Evolutionary conservation across 192 early-diverging fungal genomes (phyloP), one percentile per base, ranked within the genome.

Genomic region (Coemansia sp.): DNA sequence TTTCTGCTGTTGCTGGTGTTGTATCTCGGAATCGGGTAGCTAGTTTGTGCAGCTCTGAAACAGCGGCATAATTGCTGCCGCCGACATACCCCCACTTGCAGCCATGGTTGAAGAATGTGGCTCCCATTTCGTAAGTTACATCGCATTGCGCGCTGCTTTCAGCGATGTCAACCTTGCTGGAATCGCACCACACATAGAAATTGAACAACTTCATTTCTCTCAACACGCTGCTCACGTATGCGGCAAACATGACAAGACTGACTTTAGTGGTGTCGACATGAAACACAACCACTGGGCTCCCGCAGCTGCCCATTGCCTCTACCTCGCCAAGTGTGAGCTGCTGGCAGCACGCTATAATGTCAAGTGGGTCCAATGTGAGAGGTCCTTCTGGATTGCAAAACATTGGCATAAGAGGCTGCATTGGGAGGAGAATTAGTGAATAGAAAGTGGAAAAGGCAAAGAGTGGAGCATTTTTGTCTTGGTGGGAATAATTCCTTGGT

Each of bases 121-220:
- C 54, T 19, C 54, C 54, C 3, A 57, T 57, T 25, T 17, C 5
- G 10, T 57, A 35, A 19, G 31, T 17, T 9, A 7, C 15, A 15
- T 32, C 54, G 11, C 19, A 31, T 2, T 35, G 29, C 17, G 19
- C 17, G 8, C 6, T 35, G 27, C 10, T 8, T 3, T 57, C 29
- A 0, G 54, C 29, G 6, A 57, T 57, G 17, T 10, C 32, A 17
- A 57, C n/a, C 32, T 57, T 11, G 31, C 54, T 57, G 27, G 54
- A 57, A 36, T 57, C 54, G 15, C 32, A 57, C 54, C 54, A 57
- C 29, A 35, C 54, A 0, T 57, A 57, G 32, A 57, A 35, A 29
- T 57, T 57, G n/a, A 57, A 57, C n/a, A 57, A 25, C 31, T 20
- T 31, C 54, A 57, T 57, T 11, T 35, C 32, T 1, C 15, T 25